These are phyloP conservation scores for Mycena amicta DNA, from an alignment of 768 basidiomycete species.

Conservation along the genomic window DNA sequence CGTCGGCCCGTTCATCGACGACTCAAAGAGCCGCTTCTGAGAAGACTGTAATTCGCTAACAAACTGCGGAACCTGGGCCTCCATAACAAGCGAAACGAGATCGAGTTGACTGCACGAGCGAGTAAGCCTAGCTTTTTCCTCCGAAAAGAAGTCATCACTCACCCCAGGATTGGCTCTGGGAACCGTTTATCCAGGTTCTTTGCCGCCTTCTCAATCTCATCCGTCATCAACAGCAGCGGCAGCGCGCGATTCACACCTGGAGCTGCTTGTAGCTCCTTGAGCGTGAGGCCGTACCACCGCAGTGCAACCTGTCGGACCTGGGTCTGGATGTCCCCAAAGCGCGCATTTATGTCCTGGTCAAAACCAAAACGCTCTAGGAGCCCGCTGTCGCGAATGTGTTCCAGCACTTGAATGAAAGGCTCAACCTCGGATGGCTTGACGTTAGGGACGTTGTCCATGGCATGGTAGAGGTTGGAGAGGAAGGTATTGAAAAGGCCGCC, in stretches of 20 bases:
- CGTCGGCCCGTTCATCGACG: conserved; percentile 84
- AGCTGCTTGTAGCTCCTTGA: conserved; percentile 61
- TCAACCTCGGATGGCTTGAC: conserved; percentile 73
- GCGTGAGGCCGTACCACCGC: conserved; percentile 64
- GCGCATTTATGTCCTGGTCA: conserved; percentile 58
- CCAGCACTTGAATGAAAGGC: conserved; percentile 67
- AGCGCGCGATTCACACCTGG: conserved; percentile 83
- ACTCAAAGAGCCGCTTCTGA: conserved; percentile 76
- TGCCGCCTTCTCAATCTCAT: conserved; percentile 85
- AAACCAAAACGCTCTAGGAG: conserved; percentile 74
- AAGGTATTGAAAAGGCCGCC: conserved; percentile 84
- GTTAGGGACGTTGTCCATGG: conserved; percentile 75
- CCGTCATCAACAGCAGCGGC: conserved; percentile 81
- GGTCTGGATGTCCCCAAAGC: conserved; percentile 68
- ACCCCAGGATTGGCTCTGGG: conserved; percentile 82
- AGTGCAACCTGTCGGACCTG: conserved; percentile 61
- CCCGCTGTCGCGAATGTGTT: conserved; percentile 68
- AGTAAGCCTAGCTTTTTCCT: too few relatives aligned
- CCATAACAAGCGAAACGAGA: conserved; percentile 74
- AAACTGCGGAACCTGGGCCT: conserved; percentile 65
- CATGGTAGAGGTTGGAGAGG: conserved; percentile 80
- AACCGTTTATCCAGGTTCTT: conserved; percentile 88
- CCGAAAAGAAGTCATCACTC: too few relatives aligned
- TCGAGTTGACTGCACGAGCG: conserved; percentile 69
- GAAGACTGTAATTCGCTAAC: conserved; percentile 67